Evolutionary conservation across 768 basidiomycete species (phyloP).

Genomic region (Termitomyces sp.): DNA sequence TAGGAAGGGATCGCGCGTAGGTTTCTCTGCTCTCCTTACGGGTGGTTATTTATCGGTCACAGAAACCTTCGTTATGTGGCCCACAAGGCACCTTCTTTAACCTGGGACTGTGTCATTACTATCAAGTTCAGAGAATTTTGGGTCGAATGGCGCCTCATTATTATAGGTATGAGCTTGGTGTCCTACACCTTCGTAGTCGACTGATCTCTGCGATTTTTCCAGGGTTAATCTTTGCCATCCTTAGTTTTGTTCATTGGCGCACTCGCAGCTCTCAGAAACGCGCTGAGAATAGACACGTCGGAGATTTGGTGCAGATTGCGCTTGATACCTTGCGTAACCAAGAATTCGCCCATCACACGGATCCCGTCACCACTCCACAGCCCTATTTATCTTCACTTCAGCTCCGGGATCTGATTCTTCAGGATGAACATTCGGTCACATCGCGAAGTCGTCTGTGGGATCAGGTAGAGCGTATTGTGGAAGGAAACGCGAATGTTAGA

Average conservation of each 20-base stretch:
- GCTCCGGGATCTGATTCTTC: constrained; percentile 82
- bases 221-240: constrained; percentile 8
- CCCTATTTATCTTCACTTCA: constrained; percentile 84
- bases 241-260: constrained; percentile 14
- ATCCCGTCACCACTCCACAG: constrained; percentile 71
- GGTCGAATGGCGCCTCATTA: constrained; percentile 62
- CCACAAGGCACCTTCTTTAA: constrained; percentile 66
- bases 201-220: constrained; percentile 3
- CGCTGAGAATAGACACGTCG: constrained; percentile 63
- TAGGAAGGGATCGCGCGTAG: constrained; percentile 64
- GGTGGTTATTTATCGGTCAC: constrained; percentile 15
- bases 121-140: constrained; percentile 68
- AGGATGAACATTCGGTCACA: constrained; percentile 74
- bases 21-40: constrained; percentile 28
- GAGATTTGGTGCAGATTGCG: constrained; percentile 74
- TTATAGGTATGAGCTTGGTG: constrained; percentile 50
- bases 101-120: constrained; percentile 61
- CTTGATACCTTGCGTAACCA: constrained; percentile 81
- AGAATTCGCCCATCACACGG: constrained; percentile 78
- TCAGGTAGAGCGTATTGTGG: constrained; percentile 80
- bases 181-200: constrained; percentile 5
- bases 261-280: constrained; percentile 48
- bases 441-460: constrained; percentile 73
- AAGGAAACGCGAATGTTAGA: constrained; percentile 88
- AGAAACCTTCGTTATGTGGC: constrained; percentile 78